These are phyloP conservation scores for Saccharomycopsis sp. DNA, from an alignment of 805 yeast species.

Conservation along the genomic window DNA sequence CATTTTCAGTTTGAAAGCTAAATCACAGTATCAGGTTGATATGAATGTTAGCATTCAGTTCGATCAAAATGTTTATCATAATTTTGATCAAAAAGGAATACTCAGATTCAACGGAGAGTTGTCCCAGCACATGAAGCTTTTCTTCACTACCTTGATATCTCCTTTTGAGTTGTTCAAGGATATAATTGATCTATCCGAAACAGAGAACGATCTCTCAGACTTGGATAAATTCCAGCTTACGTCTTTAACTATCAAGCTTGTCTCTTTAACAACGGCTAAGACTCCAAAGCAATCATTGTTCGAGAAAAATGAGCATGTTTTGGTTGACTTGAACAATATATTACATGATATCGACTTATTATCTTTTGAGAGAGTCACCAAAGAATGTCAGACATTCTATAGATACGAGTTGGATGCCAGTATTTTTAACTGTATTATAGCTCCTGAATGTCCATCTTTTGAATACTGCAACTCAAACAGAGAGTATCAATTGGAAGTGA, in stretches of 20 bases:
- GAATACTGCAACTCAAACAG: too few species aligned
- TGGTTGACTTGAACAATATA: constrained; percentile 2
- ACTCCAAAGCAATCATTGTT: too few species aligned
- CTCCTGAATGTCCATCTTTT: too few species aligned
- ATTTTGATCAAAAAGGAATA: constrained; percentile 11
- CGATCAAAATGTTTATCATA: constrained; percentile 10
- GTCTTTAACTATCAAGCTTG: neutral
- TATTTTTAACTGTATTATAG: too few species aligned
- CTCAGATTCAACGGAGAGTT: constrained; percentile 9
- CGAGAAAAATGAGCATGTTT: too few species aligned
- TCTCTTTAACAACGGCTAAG: neutral
- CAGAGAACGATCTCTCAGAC: neutral
- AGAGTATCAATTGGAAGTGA: too few species aligned
- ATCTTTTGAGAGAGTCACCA: constrained; percentile 3
- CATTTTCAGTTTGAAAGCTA: too few species aligned
- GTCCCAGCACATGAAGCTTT: constrained; percentile 11
- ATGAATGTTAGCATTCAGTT: constrained; percentile 3
- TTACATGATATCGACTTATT: constrained; percentile 5
- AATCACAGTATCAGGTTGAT: constrained; percentile 9
- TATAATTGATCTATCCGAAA: constrained; percentile 7
- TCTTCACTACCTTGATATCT: constrained; percentile 5
- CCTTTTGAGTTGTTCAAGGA: constrained; percentile 16
- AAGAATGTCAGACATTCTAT: constrained; percentile 10
- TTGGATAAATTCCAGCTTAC: constrained; percentile 7
- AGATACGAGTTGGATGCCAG: too few species aligned